Evolutionary conservation across 2,329 filamentous ascomycete species (phyloP).

Genomic region (Microsporum ferrugineum): DNA sequence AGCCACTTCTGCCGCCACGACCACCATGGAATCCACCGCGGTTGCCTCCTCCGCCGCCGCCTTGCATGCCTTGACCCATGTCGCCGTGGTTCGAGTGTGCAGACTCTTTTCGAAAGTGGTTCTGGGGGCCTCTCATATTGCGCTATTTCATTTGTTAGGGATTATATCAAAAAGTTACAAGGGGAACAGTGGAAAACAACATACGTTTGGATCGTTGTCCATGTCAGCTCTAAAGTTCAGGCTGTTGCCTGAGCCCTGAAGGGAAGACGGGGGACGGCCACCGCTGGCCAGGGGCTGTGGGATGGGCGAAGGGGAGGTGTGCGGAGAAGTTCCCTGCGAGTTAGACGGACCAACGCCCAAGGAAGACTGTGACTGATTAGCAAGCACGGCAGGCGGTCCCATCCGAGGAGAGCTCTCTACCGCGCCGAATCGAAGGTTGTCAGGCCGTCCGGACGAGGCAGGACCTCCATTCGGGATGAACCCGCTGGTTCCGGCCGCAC

Average conservation of each 20-base stretch:
- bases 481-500: conserved; percentile 64
- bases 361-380: conserved; percentile 30
- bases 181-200: conserved; percentile 20
- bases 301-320: conserved; percentile 83
- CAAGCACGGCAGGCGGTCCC: conserved; percentile 47
- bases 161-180: no score
- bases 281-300: conserved; percentile 77
- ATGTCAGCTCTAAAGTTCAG: conserved; percentile 70
- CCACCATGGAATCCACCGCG: conserved; percentile 46
- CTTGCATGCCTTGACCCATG: conserved; percentile 47
- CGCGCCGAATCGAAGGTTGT: conserved; percentile 43
- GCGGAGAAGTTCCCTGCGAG: conserved; percentile 68
- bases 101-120: conserved; percentile 76
- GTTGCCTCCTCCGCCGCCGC: conserved; percentile 32
- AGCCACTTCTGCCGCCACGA: conserved; percentile 36
- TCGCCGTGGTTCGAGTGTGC: conserved; percentile 71
- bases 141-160: conserved; percentile 5
- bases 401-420: conserved; percentile 44
- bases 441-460: conserved; percentile 34
- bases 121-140: conserved; percentile 40
- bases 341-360: conserved; percentile 46
- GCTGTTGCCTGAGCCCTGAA: conserved; percentile 58
- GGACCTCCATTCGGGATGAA: conserved; percentile 67
- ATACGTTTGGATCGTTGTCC: conserved; percentile 61
- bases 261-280: conserved; percentile 64